Evolutionary conservation across 2,329 filamentous ascomycete species (phyloP).

Genomic region (Berkeleyomyces rouxiae): DNA sequence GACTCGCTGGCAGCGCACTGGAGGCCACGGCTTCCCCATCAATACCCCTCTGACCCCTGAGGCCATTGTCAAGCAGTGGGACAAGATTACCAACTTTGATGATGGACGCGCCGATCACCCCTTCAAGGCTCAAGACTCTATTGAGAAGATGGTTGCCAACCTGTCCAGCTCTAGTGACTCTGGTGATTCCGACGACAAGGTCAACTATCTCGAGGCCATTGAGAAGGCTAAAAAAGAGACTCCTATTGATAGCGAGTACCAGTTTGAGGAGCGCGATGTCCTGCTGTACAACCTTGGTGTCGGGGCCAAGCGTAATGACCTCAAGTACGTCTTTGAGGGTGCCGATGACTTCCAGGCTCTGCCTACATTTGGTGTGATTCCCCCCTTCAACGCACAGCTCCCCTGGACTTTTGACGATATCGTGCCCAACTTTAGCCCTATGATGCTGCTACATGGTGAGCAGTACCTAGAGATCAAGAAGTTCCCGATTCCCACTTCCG

Average conservation of each 20-base stretch:
- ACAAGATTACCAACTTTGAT: constrained; percentile 71
- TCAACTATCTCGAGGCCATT: constrained; percentile 56
- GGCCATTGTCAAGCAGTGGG: constrained; percentile 59
- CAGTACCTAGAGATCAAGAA: constrained; percentile 92
- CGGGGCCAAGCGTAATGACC: constrained; percentile 77
- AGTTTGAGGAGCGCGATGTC: constrained; percentile 70
- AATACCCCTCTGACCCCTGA: constrained; percentile 74
- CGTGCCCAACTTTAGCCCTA: constrained; percentile 89
- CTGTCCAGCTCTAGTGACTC: constrained; percentile 55
- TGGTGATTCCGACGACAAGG: constrained; percentile 36
- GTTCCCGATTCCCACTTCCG: constrained; percentile 78
- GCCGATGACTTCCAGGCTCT: constrained; percentile 83
- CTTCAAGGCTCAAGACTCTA: constrained; percentile 55
- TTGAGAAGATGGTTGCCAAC: constrained; percentile 66
- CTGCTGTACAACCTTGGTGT: constrained; percentile 94
- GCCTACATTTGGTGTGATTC: constrained; percentile 90
- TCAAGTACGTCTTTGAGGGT: constrained; percentile 80
- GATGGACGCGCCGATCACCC: constrained; percentile 79
- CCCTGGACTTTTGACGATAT: constrained; percentile 70
- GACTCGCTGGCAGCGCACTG: constrained; percentile 88
- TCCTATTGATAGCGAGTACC: constrained; percentile 56
- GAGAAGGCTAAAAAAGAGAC: constrained; percentile 57
- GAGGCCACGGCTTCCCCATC: constrained; percentile 80
- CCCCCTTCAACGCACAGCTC: constrained; percentile 69
- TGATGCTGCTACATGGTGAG: constrained; percentile 98